Base-by-base conservation (phyloP, 2,329 filamentous ascomycete genomes). In the Trichoderma semiorbis region DNA sequence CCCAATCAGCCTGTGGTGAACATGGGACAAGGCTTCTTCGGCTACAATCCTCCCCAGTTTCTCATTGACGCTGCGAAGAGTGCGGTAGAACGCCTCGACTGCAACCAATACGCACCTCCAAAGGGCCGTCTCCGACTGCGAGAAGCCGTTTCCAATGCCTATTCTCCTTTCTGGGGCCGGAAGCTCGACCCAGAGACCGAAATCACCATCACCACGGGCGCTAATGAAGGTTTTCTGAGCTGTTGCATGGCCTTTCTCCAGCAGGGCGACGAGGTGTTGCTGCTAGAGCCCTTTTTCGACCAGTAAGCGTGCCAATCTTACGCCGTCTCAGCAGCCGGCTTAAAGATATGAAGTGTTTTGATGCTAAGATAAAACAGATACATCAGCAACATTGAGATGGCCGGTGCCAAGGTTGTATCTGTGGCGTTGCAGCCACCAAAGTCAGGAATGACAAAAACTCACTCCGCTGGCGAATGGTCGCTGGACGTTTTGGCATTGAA, bases 371-470 rank as follows among this genome's bases (percentile, higher is more conserved):
- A 12, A 26, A 28, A 7, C 21, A 66, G 63, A 55, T 66, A 66
- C 16, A 66, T 66, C 30, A 66, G 63, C 47, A 66, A 66, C 12
- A 66, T 66, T n/a, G 63, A 66, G 30, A 66, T 66, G 63, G 63
- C 63, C 2, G 63, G 63, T 5, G 63, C 63, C 21, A 66, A 66
- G 16, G 63, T 66, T 36, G 63, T 66, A 26, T 66, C 63, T 36
- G 63, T 66, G 47, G 47, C 47, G 16, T 36, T 66, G 18, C 63
- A 66, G 50, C 63, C 63, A 50, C 63, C 63, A 55, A 66, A 66
- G 63, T 66, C 63, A 28, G 63, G 63, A 53, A 66, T 66, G 63
- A 66, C 63, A 34, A 57, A 57, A 57, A 66, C 63, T 7, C 63
- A 66, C 18, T 66, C 63, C 3, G 63, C 63, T 5, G 63, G 63